Evolutionary conservation across 176 grass and related monocot species (phyloP), one percentile per base, ranked within the genome.

Genomic region (Neostapfia colusana): DNA sequence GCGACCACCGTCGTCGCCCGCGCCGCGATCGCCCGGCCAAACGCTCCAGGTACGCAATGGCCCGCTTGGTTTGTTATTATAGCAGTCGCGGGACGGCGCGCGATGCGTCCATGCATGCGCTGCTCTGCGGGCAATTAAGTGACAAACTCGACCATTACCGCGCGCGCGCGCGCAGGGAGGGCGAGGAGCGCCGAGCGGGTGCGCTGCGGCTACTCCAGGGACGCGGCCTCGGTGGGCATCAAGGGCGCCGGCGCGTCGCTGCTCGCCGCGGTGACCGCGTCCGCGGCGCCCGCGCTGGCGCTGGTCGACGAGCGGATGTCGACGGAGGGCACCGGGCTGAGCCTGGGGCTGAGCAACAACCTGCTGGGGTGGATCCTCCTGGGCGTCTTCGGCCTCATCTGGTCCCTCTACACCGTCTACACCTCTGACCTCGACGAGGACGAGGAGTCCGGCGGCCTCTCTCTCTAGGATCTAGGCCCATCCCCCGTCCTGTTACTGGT

Each of bases 311-410:
- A 97, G 82, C 76, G 95, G 78, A 85, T 93, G 91, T 87, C 65
- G 24, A 97, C 95, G 35, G 95, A 97, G 85, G 95, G 95, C 75
- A 97, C 91, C 43, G 95, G 95, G n/a, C 82, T 97, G 10, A 89
- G 95, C 83, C 84, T 97, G 7, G 95, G 95, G 23, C 84, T 97
- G 38, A 97, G 91, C 86, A 93, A 93, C 87, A 97, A 97, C 91
- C 79, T 97, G 76, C 85, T 97, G 63, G 86, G 67, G 24, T 97
- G 95, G 95, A 92, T 97, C 59, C 43, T 97, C 41, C 72, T 97
- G 9, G 95, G 86, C 2, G 79, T 97, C 20, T 97, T 97, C 78
- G 95, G 82, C 38, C 78, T 97, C 91, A 92, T 97, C 86, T 97
- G 95, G 95, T 71, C 95, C 4, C 95, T 97, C 77, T 97, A 84